Evolutionary conservation across 73 alveolate genomes (phyloP).

Genomic region (Stentor coeruleus): DNA sequence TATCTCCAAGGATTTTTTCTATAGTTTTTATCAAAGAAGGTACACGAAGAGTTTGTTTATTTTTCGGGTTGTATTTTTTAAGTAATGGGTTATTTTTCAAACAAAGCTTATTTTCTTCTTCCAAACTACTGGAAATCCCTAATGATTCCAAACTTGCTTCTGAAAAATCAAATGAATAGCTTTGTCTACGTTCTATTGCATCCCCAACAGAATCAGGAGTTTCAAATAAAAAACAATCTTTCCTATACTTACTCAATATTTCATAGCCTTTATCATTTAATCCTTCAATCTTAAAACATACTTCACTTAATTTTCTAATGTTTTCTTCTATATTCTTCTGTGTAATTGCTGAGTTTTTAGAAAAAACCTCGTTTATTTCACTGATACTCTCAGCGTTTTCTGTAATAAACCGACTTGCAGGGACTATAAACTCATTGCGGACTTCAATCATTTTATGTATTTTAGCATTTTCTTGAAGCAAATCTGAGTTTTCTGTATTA

Average conservation of each 20-base stretch:
- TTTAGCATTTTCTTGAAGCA: too few relatives aligned
- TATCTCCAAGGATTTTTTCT: not conserved
- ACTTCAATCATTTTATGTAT: too few relatives aligned
- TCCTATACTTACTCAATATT: not conserved
- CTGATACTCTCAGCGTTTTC: not conserved
- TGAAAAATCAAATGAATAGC: too few relatives aligned
- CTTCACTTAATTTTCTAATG: not conserved
- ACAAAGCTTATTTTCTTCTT: not conserved
- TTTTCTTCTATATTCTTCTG: not conserved
- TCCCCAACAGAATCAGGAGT: too few relatives aligned
- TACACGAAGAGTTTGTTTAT: not conserved
- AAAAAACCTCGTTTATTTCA: not conserved
- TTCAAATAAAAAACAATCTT: not conserved
- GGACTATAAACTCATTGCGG: not conserved
- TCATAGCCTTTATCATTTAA: not conserved
- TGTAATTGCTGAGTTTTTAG: not conserved
- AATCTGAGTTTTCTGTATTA: too few relatives aligned
- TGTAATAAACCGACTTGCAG: not conserved
- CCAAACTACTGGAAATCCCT: not conserved
- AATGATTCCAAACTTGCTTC: too few relatives aligned
- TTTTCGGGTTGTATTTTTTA: not conserved
- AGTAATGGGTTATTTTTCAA: not conserved
- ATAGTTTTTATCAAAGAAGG: not conserved
- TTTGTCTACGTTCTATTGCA: too few relatives aligned
- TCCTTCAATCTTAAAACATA: not conserved